Base-by-base conservation (phyloP, 495 filamentous ascomycete species). In the Cairneyella variabilis region DNA sequence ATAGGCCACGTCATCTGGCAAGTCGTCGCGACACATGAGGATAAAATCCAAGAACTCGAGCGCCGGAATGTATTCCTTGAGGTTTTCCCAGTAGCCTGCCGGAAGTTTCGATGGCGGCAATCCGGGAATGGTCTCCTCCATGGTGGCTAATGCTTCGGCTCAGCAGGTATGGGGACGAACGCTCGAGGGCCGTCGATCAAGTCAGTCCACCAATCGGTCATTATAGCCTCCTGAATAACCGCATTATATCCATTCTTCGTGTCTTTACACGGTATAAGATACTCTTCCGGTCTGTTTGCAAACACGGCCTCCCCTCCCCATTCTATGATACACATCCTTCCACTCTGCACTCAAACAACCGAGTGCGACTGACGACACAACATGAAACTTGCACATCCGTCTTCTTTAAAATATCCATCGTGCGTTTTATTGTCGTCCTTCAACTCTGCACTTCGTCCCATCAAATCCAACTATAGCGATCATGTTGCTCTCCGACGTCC, bases 41-140 rank as follows among this genome's bases (percentile, higher is more conserved):
- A 62, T 16, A 37, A 62, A 62, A 23, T 62, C 56, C 14, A 51
- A 59, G 34, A 62, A 62, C 30, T 62, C 59, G n/a, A 59, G 34
- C n/a, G 49, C 52, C 14, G 51, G 43, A 3, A 62, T 38, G 5
- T 54, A 42, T 11, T 59, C 43, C 5, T 36, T 41, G 23, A 55
- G 36, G 17, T 12, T 26, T 26, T 41, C 16, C 56, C 56, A 62
- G 38, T 38, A 62, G 26, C 27, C 27, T 0, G 50, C 59, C 14
- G 10, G 50, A 3, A 62, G 28, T 9, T 28, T 20, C 9, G 30
- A 28, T n/a, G 48, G 30, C 16, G 22, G 17, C 30, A 9, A 40
- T 27, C 48, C 48, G 48, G 18, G 48, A n/a, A n/a, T n/a, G n/a
- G n/a, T n/a, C n/a, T n/a, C n/a, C n/a, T n/a, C n/a, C n/a, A n/a